phyloP scores from a whole-genome alignment of 768 basidiomycete species.

The Leccinum disarticulatum region DNA sequence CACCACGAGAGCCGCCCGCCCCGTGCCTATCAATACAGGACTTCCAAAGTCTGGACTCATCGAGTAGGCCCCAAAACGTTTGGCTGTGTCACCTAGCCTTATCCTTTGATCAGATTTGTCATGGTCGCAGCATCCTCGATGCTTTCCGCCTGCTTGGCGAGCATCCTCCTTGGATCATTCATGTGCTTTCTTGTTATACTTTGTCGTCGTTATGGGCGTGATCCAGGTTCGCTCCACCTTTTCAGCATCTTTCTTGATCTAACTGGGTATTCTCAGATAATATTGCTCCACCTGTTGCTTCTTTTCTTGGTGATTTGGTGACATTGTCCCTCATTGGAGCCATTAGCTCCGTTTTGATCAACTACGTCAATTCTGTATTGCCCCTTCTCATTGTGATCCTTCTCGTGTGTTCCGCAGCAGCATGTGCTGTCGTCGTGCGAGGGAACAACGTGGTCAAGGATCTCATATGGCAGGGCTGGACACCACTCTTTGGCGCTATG shows the following conservation, averaged over 20 bases:
- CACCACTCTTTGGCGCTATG: constrained; percentile 89
- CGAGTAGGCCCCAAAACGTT: constrained; percentile 32
- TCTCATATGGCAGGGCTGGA: constrained; percentile 84
- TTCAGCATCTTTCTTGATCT: not conserved
- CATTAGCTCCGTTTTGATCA: constrained; percentile 70
- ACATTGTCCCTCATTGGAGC: constrained; percentile 82
- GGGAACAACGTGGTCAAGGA: constrained; percentile 69
- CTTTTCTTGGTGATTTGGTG: constrained; percentile 89
- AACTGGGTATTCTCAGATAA: constrained; percentile 59
- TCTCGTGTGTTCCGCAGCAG: constrained; percentile 46
- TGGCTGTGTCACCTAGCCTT: constrained; percentile 4
- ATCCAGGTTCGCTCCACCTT: constrained; percentile 66
- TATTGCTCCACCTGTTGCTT: constrained; percentile 91
- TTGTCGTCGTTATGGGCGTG: constrained; percentile 70
- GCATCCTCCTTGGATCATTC: constrained; percentile 83
- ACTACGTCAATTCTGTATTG: constrained; percentile 60
- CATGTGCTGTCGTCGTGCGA: constrained; percentile 55
- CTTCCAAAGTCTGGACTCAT: constrained; percentile 38
- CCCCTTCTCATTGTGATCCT: constrained; percentile 57
- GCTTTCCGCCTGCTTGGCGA: constrained; percentile 76
- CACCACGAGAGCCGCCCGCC: constrained; percentile 21
- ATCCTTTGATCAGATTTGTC: constrained; percentile 52
- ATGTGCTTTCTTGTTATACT: constrained; percentile 84
- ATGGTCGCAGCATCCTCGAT: constrained; percentile 79
- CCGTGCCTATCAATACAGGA: constrained; percentile 27